Conservation (phyloP, 2,329 filamentous ascomycete genomes). For the Endothia cerciana region DNA sequence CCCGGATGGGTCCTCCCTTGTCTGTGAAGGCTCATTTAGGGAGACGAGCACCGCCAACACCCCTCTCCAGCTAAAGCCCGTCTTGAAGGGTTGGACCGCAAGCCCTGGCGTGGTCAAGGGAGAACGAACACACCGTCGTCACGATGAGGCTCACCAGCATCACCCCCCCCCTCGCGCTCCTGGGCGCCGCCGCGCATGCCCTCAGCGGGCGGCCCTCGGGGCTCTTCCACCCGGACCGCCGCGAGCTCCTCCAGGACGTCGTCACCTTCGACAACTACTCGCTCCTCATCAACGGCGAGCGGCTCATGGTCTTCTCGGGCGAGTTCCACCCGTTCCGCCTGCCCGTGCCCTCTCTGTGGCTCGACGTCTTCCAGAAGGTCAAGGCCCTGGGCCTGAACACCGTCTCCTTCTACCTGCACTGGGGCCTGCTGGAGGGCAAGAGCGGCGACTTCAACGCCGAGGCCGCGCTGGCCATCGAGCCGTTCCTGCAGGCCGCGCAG, state of each 20-base stretch:
- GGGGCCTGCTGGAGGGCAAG: conserved; percentile 72
- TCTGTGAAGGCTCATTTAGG: too few relatives aligned
- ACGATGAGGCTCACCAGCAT: conserved; percentile 25
- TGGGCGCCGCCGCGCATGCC: conserved; percentile 16
- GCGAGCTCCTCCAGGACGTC: conserved; percentile 29
- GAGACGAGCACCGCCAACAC: too few relatives aligned
- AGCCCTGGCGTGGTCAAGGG: too few relatives aligned
- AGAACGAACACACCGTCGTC: too few relatives aligned
- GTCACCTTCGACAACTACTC: conserved; percentile 72
- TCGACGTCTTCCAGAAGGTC: conserved; percentile 76
- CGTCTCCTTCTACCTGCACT: conserved; percentile 74
- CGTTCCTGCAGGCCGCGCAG: conserved; percentile 70
- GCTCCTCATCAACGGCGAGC: conserved; percentile 67
- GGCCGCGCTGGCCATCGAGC: conserved; percentile 68
- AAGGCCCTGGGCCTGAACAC: conserved; percentile 73
- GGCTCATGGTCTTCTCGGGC: conserved; percentile 67
- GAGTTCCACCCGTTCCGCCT: conserved; percentile 66
- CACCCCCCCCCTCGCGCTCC: conserved; percentile 18
- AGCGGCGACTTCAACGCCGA: conserved; percentile 67
- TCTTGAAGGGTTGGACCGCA: too few relatives aligned
- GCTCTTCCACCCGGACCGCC: conserved; percentile 20
- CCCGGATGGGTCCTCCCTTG: too few relatives aligned
- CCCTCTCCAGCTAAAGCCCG: too few relatives aligned
- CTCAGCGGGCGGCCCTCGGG: conserved; percentile 22
- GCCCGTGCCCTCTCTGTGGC: conserved; percentile 47